Evolutionary conservation across 1,284 basidiomycete species (phyloP), one percentile per base, ranked within the genome.

Genomic region (Cystobasidium sp.): DNA sequence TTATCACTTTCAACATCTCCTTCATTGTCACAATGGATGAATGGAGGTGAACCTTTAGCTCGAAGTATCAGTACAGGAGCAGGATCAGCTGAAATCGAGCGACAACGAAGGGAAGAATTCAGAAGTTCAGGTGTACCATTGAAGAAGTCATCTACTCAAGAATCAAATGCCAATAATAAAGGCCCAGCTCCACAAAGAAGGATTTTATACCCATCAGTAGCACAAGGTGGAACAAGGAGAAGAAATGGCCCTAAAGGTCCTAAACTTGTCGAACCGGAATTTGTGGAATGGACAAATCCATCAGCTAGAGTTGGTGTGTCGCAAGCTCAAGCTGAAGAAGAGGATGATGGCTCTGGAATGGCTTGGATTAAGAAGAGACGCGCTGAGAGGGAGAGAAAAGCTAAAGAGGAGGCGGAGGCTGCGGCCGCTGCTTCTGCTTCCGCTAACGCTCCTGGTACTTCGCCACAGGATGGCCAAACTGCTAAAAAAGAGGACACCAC

Each of bases 271-370:
- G 70, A 73, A 46, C 70, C 70, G 16, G 70, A 65, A 18, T 73
- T 73, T 59, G 46, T 52, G 24, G 70, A 73, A 53, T 73, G 70
- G 70, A 39, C 62, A n/a, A 65, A 73, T 46, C 69, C 69, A 6
- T 63, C 69, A 44, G 59, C 41, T 8, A 63, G 44, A 22, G 24
- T 16, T 37, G 53, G 66, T 7, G 44, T 59, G n/a, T 59, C 41
- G 12, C n/a, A 4, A 18, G 43, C n/a, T 44, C 52, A 44, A 18
- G 64, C 55, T 37, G 56, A 66, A 22, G 78, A 78, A 0, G 79
- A 79, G 18, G 79, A 79, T 22, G 79, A 79, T 47, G 79, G 79
- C 12, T 74, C 75, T 18, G 79, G 79, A 4, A 75, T 79, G 76
- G 79, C 79, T 18, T 79, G 79, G 79, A 41, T 79, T 9, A 76